Evolutionary conservation across 2,329 filamentous ascomycete species (phyloP), one percentile per base, ranked within the genome.

Genomic region (Trichoderma atrobrunneum): DNA sequence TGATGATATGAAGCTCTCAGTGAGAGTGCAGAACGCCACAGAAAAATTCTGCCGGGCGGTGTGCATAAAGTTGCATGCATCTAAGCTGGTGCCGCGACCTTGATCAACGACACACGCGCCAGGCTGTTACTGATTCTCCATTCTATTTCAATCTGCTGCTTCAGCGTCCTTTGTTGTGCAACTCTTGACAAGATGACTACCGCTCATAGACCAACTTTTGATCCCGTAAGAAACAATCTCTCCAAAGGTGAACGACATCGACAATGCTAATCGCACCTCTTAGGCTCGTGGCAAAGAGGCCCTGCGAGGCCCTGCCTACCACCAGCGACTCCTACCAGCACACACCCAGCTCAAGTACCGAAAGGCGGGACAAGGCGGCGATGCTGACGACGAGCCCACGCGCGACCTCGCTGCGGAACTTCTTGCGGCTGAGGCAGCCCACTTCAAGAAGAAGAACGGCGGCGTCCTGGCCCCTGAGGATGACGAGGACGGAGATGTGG

Each of bases 251-350:
- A 10, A n/a, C 24, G 11, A 28, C 32, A 66, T 14, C 12, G 54
- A 30, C 51, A 61, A 18, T 69, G 62, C 56, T 60, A 66, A 69
- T 28, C 16, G 11, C 57, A 57, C 61, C 65, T 28, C 79, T 81
- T 75, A 94, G 92, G 95, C 95, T 56, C 90, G 92, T 80, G 96
- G 96, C 81, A 98, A 98, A 87, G 96, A 99, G 83, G 94, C 95
- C 78, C 92, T 94, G 73, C 92, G 94, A 78, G 96, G 96, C 62
- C 93, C 94, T 64, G 95, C 94, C 77, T 98, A 98, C 85, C 96
- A 99, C 81, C 95, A 98, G 83, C 92, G 96, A 77, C 92, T 98
- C 18, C 91, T 98, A 16, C 95, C 96, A 39, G 96, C 96, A 36
- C 92, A 99, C 82, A 98, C 93, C 14, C 91, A 93, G 75, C 91